These are phyloP conservation scores for Myriosclerotinia curreyana DNA, from an alignment of 2,329 filamentous ascomycete species.

Conservation along the genomic window DNA sequence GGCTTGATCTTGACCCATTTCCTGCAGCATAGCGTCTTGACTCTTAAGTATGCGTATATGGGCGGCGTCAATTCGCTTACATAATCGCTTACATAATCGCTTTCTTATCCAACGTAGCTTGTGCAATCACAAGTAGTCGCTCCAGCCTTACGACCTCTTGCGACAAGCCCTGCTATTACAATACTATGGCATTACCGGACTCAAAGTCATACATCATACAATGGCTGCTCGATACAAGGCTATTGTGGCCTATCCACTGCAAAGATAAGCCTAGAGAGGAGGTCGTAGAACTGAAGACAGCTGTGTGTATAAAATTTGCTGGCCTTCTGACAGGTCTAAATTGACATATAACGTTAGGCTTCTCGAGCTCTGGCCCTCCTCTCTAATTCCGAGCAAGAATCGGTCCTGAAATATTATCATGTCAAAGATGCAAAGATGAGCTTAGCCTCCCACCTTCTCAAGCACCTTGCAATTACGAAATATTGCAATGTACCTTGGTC, in stretches of 20 bases:
- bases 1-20: background rate
- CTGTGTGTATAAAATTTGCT: constrained; percentile 28
- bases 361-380: constrained; percentile 53
- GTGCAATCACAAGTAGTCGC: too few relatives aligned
- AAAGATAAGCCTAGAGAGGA: constrained; percentile 40
- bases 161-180: background rate
- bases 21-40: too few relatives aligned
- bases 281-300: constrained; percentile 40
- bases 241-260: constrained; percentile 50
- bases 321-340: constrained; percentile 1
- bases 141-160: background rate
- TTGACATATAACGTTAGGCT: constrained; percentile 44
- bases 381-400: constrained; percentile 52
- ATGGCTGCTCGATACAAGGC: constrained; percentile 61
- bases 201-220: constrained; percentile 47
- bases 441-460: constrained; percentile 69
- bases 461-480: constrained; percentile 64
- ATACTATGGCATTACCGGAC: background rate
- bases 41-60: too few relatives aligned
- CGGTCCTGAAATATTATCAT: constrained; percentile 61
- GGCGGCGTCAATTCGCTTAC: background rate
- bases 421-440: constrained; percentile 72
- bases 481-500: constrained; percentile 59
- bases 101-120: background rate
- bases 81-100: background rate